A percentile compares a stretch with the other conserved stretches of the same genome.
Conservation (phyloP, 805 yeast genomes). For the Pichia paraexigua region DNA sequence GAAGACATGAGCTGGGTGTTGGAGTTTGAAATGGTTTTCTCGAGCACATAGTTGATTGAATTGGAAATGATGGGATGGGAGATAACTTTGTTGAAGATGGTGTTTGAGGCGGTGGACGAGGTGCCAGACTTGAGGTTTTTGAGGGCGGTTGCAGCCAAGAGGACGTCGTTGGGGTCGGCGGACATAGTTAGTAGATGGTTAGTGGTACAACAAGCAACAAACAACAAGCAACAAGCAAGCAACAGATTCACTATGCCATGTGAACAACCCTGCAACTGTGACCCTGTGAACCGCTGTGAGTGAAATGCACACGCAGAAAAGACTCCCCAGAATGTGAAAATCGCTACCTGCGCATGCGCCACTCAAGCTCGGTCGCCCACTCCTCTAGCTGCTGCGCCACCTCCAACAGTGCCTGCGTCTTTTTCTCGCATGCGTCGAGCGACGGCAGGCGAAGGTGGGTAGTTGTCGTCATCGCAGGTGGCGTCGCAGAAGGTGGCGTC, state of each 20-base stretch:
- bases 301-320: too few species aligned
- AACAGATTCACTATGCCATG: too few species aligned
- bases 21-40: slow-evolving; percentile 27
- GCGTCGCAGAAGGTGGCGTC: too few species aligned
- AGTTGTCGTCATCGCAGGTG: too few species aligned
- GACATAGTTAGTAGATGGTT: not conserved
- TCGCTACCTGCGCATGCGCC: too few species aligned
- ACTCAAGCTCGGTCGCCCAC: slow-evolving; percentile 54
- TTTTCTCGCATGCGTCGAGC: not conserved
- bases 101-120: not conserved
- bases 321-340: too few species aligned
- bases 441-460: too few species aligned
- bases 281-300: too few species aligned
- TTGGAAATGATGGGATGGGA: slow-evolving; percentile 31
- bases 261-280: too few species aligned
- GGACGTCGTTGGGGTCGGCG: slow-evolving; percentile 4
- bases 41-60: slow-evolving; percentile 30
- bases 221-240: too few species aligned
- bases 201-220: not conserved
- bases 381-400: slow-evolving; percentile 43
- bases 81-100: slow-evolving; percentile 30
- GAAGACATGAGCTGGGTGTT: slow-evolving; percentile 15
- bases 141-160: slow-evolving; percentile 27
- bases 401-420: not conserved
- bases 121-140: slow-evolving; percentile 19